Evolutionary conservation across 2,329 filamentous ascomycete genomes (phyloP).

Genomic region (Epichloe brachyelytri): DNA sequence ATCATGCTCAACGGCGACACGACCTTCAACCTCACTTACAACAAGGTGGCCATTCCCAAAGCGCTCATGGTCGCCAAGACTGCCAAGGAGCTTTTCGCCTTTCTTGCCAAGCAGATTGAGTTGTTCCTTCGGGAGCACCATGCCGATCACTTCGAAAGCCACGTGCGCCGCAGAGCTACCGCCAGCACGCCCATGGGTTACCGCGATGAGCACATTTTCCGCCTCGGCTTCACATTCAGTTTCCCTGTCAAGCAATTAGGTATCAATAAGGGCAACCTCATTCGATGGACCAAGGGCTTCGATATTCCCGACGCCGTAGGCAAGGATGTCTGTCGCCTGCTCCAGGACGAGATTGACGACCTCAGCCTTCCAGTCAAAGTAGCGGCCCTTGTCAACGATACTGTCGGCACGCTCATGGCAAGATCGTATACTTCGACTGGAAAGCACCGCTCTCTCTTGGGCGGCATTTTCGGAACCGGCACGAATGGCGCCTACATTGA

Average conservation of each 20-base stretch:
- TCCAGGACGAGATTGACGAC: conserved; percentile 81
- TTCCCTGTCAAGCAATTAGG: conserved; percentile 91
- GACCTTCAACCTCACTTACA: conserved; percentile 86
- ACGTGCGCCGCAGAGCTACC: conserved; percentile 51
- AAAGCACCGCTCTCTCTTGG: conserved; percentile 76
- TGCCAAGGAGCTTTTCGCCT: conserved; percentile 76
- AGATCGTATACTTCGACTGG: conserved; percentile 88
- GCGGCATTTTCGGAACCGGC: conserved; percentile 93
- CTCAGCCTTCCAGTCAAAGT: conserved; percentile 82
- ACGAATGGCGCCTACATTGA: conserved; percentile 97
- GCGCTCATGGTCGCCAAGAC: conserved; percentile 84
- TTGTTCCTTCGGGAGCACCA: conserved; percentile 79
- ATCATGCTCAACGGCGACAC: conserved; percentile 87
- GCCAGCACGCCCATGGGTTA: conserved; percentile 44
- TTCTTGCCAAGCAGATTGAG: conserved; percentile 88
- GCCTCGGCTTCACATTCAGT: conserved; percentile 96
- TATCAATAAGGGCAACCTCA: conserved; percentile 88
- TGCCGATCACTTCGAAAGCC: conserved; percentile 67
- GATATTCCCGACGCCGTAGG: conserved; percentile 91
- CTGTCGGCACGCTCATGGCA: conserved; percentile 94
- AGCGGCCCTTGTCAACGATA: conserved; percentile 94
- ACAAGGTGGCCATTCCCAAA: conserved; percentile 81
- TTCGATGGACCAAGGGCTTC: conserved; percentile 98
- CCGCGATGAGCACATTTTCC: conserved; percentile 68
- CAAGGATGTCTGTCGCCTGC: conserved; percentile 82